Conservation (phyloP, 345 rosid species). For the Cochlearia excelsa region DNA sequence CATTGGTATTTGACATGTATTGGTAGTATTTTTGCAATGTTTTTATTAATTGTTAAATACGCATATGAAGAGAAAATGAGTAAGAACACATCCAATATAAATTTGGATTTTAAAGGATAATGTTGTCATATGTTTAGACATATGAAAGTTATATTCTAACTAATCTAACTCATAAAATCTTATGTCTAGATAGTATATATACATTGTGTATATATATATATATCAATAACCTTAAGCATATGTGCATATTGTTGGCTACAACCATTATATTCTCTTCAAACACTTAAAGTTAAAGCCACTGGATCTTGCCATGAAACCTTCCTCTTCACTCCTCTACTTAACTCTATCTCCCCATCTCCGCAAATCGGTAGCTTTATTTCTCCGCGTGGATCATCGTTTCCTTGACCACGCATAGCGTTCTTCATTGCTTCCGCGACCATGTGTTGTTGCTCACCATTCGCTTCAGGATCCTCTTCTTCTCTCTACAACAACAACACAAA, state of each 20-base stretch:
- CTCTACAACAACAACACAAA: constrained; percentile 45
- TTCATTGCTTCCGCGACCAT: constrained; percentile 43
- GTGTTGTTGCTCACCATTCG: constrained; percentile 33
- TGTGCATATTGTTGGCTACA: constrained; percentile 17
- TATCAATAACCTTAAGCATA: constrained; percentile 5
- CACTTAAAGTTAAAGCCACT: constrained; percentile 81
- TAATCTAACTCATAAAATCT: not conserved
- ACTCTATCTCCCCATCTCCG: constrained; percentile 54
- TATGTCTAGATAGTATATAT: constrained; percentile 9
- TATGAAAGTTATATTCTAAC: not conserved
- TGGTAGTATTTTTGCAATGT: too few relatives aligned
- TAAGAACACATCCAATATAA: constrained; percentile 1
- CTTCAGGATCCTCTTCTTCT: constrained; percentile 70
- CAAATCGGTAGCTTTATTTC: constrained; percentile 54
- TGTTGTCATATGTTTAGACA: constrained; percentile 8
- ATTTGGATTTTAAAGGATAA: constrained; percentile 9
- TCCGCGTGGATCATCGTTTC: constrained; percentile 45
- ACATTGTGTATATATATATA: not conserved
- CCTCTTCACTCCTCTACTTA: constrained; percentile 64
- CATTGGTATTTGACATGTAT: too few relatives aligned
- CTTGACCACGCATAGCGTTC: constrained; percentile 38
- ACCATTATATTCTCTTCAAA: constrained; percentile 31
- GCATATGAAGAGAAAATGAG: not conserved
- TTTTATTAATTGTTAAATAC: too few relatives aligned
- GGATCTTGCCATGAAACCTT: constrained; percentile 96